Percentiles rank a stretch among this genome's conserved stretches.
phyloP scores from a whole-genome alignment of 1,284 basidiomycete genomes.

The Marasmius tenuissimus region DNA sequence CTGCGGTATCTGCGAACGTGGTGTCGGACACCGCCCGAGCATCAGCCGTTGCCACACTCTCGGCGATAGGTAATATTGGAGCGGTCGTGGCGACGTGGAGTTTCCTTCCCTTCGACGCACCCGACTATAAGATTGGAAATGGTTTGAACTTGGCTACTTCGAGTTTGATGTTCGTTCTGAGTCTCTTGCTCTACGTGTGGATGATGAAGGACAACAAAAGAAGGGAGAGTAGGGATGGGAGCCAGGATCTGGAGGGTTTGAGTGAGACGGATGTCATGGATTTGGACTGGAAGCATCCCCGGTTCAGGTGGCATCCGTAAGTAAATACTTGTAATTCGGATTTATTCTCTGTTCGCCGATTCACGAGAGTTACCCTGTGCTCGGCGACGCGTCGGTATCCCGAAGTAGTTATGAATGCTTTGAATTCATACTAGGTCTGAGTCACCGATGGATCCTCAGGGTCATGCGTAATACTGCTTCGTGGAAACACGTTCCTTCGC shows the following conservation, averaged over 20 bases:
- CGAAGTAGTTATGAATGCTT: no score
- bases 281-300: conserved; percentile 2
- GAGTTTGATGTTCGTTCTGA: background rate
- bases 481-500: no score
- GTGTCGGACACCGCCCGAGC: background rate
- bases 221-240: background rate
- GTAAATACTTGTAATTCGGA: no score
- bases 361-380: no score
- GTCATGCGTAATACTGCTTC: no score
- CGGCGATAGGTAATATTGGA: background rate
- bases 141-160: background rate
- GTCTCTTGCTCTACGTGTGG: background rate
- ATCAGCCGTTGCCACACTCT: background rate
- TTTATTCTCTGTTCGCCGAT: no score
- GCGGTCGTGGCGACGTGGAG: background rate
- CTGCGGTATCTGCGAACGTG: background rate
- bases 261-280: background rate
- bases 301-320: background rate
- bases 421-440: no score
- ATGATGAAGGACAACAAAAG: background rate
- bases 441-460: no score
- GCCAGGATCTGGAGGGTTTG: background rate
- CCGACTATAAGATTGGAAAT: background rate
- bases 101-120: background rate
- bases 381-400: no score